Conservation (phyloP, 768 basidiomycete genomes). For the Paxillus rubicundulus region DNA sequence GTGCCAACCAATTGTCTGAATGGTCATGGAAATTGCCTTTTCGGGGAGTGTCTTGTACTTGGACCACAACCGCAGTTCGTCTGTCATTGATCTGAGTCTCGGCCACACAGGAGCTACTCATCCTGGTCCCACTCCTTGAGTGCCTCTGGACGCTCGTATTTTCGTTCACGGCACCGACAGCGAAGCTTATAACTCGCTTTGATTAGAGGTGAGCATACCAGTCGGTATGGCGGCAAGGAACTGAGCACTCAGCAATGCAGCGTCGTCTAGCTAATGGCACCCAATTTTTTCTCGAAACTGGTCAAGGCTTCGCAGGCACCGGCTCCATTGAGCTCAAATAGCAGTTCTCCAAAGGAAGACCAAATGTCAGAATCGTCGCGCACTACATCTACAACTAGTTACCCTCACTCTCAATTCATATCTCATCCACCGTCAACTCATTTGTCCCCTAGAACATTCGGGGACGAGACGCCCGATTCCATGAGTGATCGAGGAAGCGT, state of each 20-base stretch:
- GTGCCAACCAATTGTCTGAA: too few relatives aligned
- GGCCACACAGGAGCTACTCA: not conserved
- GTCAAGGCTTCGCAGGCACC: slow-evolving; percentile 20
- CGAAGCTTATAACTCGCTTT: not conserved
- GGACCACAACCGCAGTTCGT: not conserved
- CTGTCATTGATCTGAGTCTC: too few relatives aligned
- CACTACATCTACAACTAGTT: not conserved
- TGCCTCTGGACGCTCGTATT: not conserved
- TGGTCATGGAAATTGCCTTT: too few relatives aligned
- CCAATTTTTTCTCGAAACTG: slow-evolving; percentile 32
- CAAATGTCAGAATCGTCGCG: not conserved
- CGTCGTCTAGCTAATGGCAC: slow-evolving; percentile 17
- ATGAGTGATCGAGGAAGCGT: slow-evolving; percentile 22
- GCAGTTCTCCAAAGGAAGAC: slow-evolving; percentile 1
- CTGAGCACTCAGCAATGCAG: not conserved
- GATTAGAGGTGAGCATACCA: not conserved
- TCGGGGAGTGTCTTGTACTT: too few relatives aligned
- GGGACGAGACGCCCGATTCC: not conserved
- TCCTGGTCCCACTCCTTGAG: not conserved
- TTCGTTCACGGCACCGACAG: not conserved
- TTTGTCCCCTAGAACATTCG: not conserved
- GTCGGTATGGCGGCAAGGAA: not conserved
- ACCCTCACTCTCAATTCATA: slow-evolving; percentile 9
- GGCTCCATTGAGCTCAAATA: slow-evolving; percentile 3
- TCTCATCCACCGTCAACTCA: slow-evolving; percentile 10